A percentile compares a stretch with the other conserved stretches of the same genome.
phyloP scores from a whole-genome alignment of 495 filamentous ascomycete species.

The Podospora pseudoanserina region DNA sequence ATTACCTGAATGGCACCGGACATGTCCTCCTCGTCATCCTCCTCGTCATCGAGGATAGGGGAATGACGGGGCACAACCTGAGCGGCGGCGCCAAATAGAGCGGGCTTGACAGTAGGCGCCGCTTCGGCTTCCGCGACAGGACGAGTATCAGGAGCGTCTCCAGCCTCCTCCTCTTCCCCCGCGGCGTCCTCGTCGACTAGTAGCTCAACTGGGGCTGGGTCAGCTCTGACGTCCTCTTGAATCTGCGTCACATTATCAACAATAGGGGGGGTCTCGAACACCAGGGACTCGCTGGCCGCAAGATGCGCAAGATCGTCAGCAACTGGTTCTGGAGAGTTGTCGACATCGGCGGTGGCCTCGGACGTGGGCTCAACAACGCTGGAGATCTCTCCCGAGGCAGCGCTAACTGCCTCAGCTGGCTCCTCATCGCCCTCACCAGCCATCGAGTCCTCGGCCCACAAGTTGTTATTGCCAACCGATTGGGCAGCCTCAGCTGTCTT shows the following conservation, averaged over 20 bases:
- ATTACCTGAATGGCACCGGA: constrained; percentile 62
- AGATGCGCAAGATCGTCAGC: constrained; percentile 8
- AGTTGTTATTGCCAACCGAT: constrained; percentile 14
- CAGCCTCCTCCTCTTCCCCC: constrained; percentile 12
- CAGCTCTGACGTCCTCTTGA: constrained; percentile 45
- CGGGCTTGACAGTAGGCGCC: constrained; percentile 35
- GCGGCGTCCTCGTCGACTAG: constrained; percentile 20
- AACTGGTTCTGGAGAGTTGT: constrained; percentile 2
- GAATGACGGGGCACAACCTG: constrained; percentile 41
- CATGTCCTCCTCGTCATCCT: constrained; percentile 39
- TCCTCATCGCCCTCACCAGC: constrained; percentile 12
- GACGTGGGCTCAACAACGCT: constrained; percentile 24
- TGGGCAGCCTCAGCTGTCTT: constrained; percentile 14
- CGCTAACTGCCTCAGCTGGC: background rate
- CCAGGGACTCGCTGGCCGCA: constrained; percentile 23
- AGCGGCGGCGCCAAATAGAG: constrained; percentile 44
- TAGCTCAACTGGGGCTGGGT: constrained; percentile 49
- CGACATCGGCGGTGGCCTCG: constrained; percentile 18
- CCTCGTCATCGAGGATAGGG: constrained; percentile 43
- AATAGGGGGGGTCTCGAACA: constrained; percentile 24
- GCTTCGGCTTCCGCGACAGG: background rate
- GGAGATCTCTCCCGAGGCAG: constrained; percentile 15
- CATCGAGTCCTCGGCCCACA: background rate
- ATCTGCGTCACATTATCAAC: constrained; percentile 26
- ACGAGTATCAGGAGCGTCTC: background rate